phyloP scores from a whole-genome alignment of 2,329 filamentous ascomycete genomes.

The Phoma sp. region DNA sequence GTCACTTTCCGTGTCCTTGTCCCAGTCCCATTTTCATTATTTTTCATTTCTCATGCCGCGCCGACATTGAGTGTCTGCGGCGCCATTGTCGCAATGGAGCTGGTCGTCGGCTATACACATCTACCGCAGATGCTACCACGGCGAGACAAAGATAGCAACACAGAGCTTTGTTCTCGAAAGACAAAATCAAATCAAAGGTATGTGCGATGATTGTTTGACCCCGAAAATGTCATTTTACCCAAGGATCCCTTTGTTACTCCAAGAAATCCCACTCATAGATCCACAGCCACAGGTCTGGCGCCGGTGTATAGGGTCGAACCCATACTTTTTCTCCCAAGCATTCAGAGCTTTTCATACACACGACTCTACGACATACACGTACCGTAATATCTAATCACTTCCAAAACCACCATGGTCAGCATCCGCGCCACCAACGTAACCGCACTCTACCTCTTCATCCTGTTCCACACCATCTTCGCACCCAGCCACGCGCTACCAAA shows the following conservation, averaged over 20 bases:
- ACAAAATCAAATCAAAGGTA: conserved; percentile 14
- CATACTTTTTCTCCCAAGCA: background rate
- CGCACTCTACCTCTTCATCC: conserved; percentile 9
- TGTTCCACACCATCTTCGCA: conserved; percentile 19
- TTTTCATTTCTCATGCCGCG: conserved; percentile 24
- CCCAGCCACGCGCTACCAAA: conserved; percentile 20
- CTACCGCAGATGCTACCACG: conserved; percentile 34
- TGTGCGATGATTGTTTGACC: background rate
- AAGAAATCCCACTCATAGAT: conserved; percentile 5
- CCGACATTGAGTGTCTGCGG: conserved; percentile 30
- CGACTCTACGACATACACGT: conserved; percentile 10
- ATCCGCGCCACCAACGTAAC: conserved; percentile 9
- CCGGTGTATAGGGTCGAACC: background rate
- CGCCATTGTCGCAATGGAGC: conserved; percentile 39
- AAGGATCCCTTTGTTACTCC: conserved; percentile 8
- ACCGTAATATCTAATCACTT: conserved; percentile 13
- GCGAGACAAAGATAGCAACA: conserved; percentile 28
- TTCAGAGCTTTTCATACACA: background rate
- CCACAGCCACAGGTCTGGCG: conserved; percentile 10
- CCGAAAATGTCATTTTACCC: conserved; percentile 1
- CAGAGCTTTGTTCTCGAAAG: conserved; percentile 23
- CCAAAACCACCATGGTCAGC: conserved; percentile 5
- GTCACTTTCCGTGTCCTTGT: conserved; percentile 15
- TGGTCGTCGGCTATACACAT: conserved; percentile 28
- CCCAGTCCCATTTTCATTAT: conserved; percentile 14